These are phyloP conservation scores for Chaetomium strumarium DNA, from an alignment of 2,329 filamentous ascomycete species.

Conservation along the genomic window DNA sequence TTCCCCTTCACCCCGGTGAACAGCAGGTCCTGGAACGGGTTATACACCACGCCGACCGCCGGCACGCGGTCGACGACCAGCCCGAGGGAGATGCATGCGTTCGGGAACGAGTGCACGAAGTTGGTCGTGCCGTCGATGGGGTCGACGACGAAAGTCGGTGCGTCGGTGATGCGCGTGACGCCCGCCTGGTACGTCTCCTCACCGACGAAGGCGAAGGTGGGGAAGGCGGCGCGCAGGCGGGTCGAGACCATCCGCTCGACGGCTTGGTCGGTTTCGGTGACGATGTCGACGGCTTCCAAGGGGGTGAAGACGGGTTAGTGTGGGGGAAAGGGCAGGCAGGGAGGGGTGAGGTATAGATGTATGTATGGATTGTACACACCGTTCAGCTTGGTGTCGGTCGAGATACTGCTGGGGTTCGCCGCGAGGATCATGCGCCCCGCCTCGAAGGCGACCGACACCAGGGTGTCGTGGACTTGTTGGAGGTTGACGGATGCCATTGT, in stretches of 20 bases:
- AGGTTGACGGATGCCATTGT: slow-evolving; percentile 53
- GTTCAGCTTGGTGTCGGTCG: slow-evolving; percentile 58
- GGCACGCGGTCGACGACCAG: slow-evolving; percentile 58
- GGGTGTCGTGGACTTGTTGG: slow-evolving; percentile 55
- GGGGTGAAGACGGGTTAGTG: background rate
- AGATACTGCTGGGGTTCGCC: slow-evolving; percentile 53
- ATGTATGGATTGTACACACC: slow-evolving; percentile 48
- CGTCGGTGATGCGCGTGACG: slow-evolving; percentile 50
- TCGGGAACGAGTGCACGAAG: slow-evolving; percentile 70
- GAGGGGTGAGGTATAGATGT: too few relatives aligned
- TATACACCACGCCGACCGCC: slow-evolving; percentile 70
- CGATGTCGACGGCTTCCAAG: slow-evolving; percentile 60
- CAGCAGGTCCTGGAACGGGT: slow-evolving; percentile 65
- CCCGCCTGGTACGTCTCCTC: slow-evolving; percentile 72
- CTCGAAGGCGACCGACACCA: slow-evolving; percentile 54
- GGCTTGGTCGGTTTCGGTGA: slow-evolving; percentile 61
- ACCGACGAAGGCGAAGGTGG: slow-evolving; percentile 59
- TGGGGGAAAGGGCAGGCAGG: too few relatives aligned
- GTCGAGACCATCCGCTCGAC: slow-evolving; percentile 57
- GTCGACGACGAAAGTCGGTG: slow-evolving; percentile 74
- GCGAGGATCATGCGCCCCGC: slow-evolving; percentile 60
- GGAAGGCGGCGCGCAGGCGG: slow-evolving; percentile 47
- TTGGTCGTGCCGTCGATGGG: slow-evolving; percentile 80
- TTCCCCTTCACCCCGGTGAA: slow-evolving; percentile 63
- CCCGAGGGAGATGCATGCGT: slow-evolving; percentile 71